These are phyloP conservation scores for Conoideocrella luteorostrata DNA, from an alignment of 2,329 filamentous ascomycete genomes.

Conservation along the genomic window DNA sequence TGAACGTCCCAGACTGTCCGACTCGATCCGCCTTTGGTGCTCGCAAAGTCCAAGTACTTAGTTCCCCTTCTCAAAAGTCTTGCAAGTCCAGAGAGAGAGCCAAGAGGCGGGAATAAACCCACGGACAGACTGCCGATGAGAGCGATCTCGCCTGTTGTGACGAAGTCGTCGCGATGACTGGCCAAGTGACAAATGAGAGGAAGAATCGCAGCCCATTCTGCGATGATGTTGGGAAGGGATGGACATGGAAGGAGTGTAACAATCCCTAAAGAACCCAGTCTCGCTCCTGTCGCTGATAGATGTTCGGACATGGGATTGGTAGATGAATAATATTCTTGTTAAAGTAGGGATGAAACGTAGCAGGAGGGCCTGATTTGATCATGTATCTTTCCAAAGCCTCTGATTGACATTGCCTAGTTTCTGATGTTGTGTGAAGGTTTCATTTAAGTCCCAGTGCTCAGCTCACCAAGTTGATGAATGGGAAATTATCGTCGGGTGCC, in stretches of 20 bases:
- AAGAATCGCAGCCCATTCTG: conserved; percentile 1
- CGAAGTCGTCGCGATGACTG: background rate
- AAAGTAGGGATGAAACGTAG: background rate
- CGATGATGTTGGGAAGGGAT: background rate
- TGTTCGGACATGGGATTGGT: background rate
- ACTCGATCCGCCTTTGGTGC: conserved; percentile 6
- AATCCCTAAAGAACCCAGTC: background rate
- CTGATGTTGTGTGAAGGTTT: background rate
- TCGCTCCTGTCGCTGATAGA: background rate
- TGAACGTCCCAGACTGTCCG: conserved; percentile 19
- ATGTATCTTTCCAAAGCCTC: background rate
- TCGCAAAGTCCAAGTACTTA: conserved; percentile 4
- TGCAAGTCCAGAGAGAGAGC: background rate
- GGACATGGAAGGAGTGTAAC: background rate
- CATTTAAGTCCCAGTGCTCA: background rate
- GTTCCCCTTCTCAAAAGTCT: background rate
- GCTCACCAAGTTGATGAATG: background rate
- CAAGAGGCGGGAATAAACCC: background rate
- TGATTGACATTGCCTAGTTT: background rate
- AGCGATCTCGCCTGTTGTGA: conserved; percentile 1
- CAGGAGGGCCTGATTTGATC: background rate
- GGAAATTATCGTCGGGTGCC: background rate
- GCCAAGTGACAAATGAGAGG: conserved; percentile 2
- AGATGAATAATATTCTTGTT: background rate
- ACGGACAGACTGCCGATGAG: background rate